Conservation (phyloP, 2,329 filamentous ascomycete species). For the Neofusicoccum laricinum region DNA sequence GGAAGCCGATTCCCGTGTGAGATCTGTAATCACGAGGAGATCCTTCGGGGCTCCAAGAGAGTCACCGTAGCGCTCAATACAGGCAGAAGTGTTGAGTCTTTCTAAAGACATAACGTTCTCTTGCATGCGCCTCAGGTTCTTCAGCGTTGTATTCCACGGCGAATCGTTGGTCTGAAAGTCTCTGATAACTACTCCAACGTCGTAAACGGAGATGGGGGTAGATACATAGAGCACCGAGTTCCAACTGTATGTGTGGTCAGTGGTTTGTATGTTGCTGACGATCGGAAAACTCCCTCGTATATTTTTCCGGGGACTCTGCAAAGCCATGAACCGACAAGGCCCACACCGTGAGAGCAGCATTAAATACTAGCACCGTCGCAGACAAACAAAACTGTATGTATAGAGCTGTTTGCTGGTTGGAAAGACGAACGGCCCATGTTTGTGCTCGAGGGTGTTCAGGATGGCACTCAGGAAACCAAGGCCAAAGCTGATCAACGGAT, state of each 20-base stretch:
- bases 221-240: not conserved
- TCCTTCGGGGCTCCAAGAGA: not conserved
- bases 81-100: not conserved
- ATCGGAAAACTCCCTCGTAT: not conserved
- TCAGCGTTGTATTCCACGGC: not conserved
- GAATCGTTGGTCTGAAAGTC: not conserved
- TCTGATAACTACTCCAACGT: not conserved
- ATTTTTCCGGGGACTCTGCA: not conserved
- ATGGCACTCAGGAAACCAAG: not conserved
- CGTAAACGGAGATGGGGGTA: not conserved
- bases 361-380: not conserved
- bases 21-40: not conserved
- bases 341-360: not conserved
- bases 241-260: not conserved
- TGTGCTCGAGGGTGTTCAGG: not conserved
- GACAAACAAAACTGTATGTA: not conserved
- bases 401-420: not conserved
- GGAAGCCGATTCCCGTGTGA: not conserved
- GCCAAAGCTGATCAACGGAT: not conserved
- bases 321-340: not conserved
- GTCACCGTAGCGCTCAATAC: not conserved
- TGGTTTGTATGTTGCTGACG: slow-evolving; percentile 35
- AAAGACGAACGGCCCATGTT: not conserved
- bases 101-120: not conserved
- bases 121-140: not conserved